Evolutionary conservation across 345 rosid genomes (phyloP).

Genomic region (Populus pruinosa): DNA sequence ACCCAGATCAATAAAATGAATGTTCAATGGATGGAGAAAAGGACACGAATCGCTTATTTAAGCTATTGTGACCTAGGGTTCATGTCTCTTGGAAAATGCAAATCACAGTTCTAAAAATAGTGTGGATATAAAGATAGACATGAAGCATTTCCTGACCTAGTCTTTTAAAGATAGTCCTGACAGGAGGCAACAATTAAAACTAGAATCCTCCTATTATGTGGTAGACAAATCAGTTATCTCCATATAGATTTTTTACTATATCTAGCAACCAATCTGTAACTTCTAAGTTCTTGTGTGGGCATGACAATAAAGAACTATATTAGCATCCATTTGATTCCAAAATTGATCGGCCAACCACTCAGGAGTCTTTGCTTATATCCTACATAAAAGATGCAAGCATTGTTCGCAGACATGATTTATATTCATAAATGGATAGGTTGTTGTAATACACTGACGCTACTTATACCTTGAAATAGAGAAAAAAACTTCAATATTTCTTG

Average conservation of each 20-base stretch:
- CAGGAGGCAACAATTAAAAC: background rate
- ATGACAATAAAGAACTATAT: background rate
- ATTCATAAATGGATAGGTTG: background rate
- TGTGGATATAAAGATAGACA: background rate
- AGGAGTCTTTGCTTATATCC: background rate
- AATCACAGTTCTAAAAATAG: background rate
- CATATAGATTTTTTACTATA: background rate
- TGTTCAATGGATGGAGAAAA: conserved; percentile 5
- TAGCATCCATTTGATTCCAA: background rate
- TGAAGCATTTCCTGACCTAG: background rate
- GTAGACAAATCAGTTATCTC: background rate
- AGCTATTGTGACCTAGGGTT: background rate
- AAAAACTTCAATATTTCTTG: no score
- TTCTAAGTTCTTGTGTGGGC: background rate
- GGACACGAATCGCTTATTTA: background rate
- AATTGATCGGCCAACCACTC: background rate
- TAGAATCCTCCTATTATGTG: background rate
- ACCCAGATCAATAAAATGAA: background rate
- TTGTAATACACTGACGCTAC: background rate
- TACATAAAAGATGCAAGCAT: background rate
- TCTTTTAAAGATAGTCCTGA: background rate
- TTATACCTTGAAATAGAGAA: no score
- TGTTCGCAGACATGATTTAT: background rate
- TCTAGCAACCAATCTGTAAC: background rate
- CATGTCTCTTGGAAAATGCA: background rate